Base-by-base conservation (phyloP, 2,329 filamentous ascomycete genomes). In the Epichloe hybrida region DNA sequence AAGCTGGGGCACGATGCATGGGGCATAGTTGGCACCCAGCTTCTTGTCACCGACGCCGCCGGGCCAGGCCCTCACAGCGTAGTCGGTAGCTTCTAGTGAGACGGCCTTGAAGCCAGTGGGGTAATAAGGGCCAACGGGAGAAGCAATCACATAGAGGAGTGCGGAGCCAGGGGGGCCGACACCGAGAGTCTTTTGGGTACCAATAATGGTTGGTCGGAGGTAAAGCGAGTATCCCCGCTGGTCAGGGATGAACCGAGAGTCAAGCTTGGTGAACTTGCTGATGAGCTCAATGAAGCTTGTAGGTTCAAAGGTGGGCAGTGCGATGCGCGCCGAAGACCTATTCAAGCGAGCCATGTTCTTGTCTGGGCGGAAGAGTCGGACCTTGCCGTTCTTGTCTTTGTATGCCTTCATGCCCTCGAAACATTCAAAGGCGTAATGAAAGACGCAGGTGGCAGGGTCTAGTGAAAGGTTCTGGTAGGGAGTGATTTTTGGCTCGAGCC, bases 391-490 rank as follows among this genome's bases (percentile, higher is more conserved):
- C 61, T 77, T 80, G 72, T 95, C 88, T 70, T 91, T 94, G 78
- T 98, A 98, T 53, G 93, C 93, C 75, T 98, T 98, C 89, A 97
- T 95, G 59, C 93, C 93, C 74, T 98, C 93, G 70, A 98, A 98
- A 68, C 86, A 93, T 69, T 94, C 88, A 65, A 97, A 97, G 46
- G 88, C 93, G 70, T 98, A 98, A 78, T 98, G 93, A 72, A 98
- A 91, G 55, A 97, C 93, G 72, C 90, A 97, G 36, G 88, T 93
- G 42, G 93, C 88, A 27, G 93, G 93, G 68, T 97, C 93, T 61
- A 98, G 84, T 44, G 87, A 91, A 60, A 98, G 86, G 72, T 96
- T 96, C 71, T 96, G 89, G 75, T 97, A 97, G 20, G 93, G 93
- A 17, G 80, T 83, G 65, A 98, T 97, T 57, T 80, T 77, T 52